Base-by-base conservation (phyloP, 352 stramenopile species). In the Blastocystis sp. region DNA sequence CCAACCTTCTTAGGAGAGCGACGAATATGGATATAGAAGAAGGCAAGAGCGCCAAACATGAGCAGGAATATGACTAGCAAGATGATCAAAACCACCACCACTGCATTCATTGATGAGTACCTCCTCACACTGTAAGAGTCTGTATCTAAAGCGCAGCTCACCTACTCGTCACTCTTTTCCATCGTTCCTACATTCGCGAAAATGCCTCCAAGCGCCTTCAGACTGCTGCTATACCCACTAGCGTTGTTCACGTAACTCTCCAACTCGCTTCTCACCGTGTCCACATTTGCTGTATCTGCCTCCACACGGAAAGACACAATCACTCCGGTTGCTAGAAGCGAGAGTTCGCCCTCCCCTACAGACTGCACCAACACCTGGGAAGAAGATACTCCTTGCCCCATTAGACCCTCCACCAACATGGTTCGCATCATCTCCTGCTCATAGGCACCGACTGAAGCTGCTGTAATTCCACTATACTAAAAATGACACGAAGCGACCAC, bases 331-430 rank as follows among this genome's bases (percentile, higher is more conserved):
- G 64, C 34, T 7, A 43, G 37, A n/a, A 84, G 5, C 29, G 54
- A 43, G 23, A 84, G 8, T 29, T 84, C 73, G 39, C 53, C 73
- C 3, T n/a, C 37, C 2, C 5, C 20, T 29, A 64, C 41, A 4
- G 73, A 84, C 73, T 84, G 73, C 50, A 84, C 20, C 18, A 84
- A 26, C 50, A 84, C 73, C 50, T 84, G 73, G 37, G 29, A 54
- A 7, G 26, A 39, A n/a, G 50, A 20, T 6, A 84, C 73, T 39
- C 73, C 73, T 39, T 34, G 37, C 20, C 20, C 62, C 73, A 69
- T 20, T 13, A 84, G 23, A 45, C 73, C 73, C n/a, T 84, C 73
- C 26, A 53, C 73, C 34, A 84, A 20, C 39, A 41, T 29, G 53
- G 37, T 26, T 39, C 73, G 45, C 73, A 84, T 66, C 47, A 66